These are phyloP conservation scores for Stagonosporopsis tanaceti DNA, from an alignment of 2,329 filamentous ascomycete species.

Conservation along the genomic window DNA sequence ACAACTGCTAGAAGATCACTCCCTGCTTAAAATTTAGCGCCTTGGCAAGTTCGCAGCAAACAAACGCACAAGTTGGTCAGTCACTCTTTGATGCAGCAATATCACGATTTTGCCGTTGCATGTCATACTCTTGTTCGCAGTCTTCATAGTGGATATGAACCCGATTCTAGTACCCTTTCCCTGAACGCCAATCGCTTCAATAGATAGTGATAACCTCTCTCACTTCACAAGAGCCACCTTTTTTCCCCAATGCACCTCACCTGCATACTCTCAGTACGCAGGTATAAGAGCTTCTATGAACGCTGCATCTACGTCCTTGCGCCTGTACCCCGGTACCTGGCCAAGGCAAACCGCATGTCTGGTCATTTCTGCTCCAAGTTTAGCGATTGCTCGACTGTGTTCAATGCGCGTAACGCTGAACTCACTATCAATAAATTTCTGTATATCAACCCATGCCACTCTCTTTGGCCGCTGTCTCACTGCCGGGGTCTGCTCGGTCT, in stretches of 20 bases:
- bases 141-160: neutral
- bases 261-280: constrained; percentile 20
- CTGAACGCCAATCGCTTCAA: neutral
- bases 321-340: constrained; percentile 54
- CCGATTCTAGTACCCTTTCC: neutral
- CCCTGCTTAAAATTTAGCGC: constrained; percentile 14
- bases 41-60: constrained; percentile 4
- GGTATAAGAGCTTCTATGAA: constrained; percentile 47
- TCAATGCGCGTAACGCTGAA: constrained; percentile 4
- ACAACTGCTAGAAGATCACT: constrained; percentile 11
- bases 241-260: neutral
- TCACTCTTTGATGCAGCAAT: neutral
- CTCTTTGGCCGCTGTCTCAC: constrained; percentile 44
- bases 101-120: neutral
- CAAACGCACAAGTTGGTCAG: neutral
- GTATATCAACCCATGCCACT: constrained; percentile 54
- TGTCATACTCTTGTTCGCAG: neutral
- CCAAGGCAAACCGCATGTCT: constrained; percentile 53
- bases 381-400: constrained; percentile 23
- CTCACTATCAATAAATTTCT: constrained; percentile 55
- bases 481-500: constrained; percentile 24
- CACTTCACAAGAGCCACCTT: too few relatives aligned
- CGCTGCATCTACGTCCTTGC: constrained; percentile 54
- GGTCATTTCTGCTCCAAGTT: constrained; percentile 44
- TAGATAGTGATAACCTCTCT: neutral